phyloP scores from a whole-genome alignment of 164 flowering plant genomes.

The Tinospora cordifolia region DNA sequence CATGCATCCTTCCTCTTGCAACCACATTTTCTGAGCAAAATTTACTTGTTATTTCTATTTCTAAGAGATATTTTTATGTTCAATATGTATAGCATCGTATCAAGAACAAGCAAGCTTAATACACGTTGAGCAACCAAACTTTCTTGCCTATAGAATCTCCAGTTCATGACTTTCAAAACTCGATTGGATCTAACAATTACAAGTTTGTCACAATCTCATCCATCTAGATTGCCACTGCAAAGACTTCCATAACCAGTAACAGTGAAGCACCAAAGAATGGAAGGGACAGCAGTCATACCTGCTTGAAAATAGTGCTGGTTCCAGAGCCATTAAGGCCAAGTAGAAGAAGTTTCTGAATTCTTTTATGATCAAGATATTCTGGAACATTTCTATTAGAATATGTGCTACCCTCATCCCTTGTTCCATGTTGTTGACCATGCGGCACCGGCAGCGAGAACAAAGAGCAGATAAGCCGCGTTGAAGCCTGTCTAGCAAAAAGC shows the following conservation, averaged over 20 bases:
- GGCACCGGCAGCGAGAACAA: constrained; percentile 78
- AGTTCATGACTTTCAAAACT: no score
- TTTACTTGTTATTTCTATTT: no score
- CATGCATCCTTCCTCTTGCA: no score
- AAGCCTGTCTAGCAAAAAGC: constrained; percentile 50
- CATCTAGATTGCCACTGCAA: neutral
- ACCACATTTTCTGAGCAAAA: no score
- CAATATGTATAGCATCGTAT: no score
- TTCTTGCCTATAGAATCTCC: no score
- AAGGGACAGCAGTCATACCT: constrained; percentile 32
- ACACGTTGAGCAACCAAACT: no score
- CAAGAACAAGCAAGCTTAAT: no score
- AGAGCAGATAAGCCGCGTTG: constrained; percentile 58
- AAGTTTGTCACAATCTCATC: no score
- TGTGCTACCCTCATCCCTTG: constrained; percentile 50
- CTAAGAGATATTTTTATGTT: no score
- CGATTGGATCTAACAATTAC: no score
- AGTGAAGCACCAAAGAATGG: neutral
- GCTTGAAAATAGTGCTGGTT: constrained; percentile 90
- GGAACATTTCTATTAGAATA: constrained; percentile 50
- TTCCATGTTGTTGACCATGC: constrained; percentile 47
- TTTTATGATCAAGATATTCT: constrained; percentile 58
- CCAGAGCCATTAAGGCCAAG: constrained; percentile 80
- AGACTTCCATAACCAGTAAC: neutral
- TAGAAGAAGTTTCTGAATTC: constrained; percentile 68